Evolutionary conservation across 2,329 filamentous ascomycete species (phyloP), one percentile per base, ranked within the genome.

Genomic region (Macrophomina pseudophaseolina): DNA sequence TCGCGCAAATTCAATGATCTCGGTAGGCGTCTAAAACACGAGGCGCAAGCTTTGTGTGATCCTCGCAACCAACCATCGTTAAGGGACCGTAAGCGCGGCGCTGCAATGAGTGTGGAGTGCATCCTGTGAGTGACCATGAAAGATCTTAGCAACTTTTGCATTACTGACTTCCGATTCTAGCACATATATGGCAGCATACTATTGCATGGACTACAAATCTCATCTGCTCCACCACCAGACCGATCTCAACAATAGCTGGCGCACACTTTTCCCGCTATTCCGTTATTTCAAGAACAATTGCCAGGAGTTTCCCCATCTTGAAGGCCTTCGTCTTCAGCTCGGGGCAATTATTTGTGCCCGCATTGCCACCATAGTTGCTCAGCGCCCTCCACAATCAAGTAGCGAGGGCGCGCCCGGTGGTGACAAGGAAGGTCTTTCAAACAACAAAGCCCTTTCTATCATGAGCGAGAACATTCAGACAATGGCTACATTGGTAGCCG

Each of bases 21-120:
- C 64, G 82, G 81, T 9, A 78, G 80, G 7, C 75, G 79, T 1
- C 72, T 84, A n/a, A 84, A 84, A 72, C 81, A 83, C 64, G 77
- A 80, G 58, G 76, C 78, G 2, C 74, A 78, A 48, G 54, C 42
- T 33, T 62, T 52, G 38, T 67, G 58, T 14, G 46, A 60, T 30
- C 60, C 46, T 16, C 40, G 71, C 23, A 68, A 70, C 54, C 71
- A 69, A 60, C 42, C 72, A 38, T 74, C 65, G 1, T 74, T 77
- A 44, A 71, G 74, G 23, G 77, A 80, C 32, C 71, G 74, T 51
- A 78, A 79, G 69, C 74, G 73, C 7, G 76, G 73, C 3, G 81
- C 82, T 5, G 74, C 81, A 40, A 80, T 77, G 54, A 75, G 77
- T 35, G 59, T 83, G n/a, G 82, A 84, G 68, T 82, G 80, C 51